phyloP scores from a whole-genome alignment of 768 basidiomycete species.

The Psilocybe cubensis region DNA sequence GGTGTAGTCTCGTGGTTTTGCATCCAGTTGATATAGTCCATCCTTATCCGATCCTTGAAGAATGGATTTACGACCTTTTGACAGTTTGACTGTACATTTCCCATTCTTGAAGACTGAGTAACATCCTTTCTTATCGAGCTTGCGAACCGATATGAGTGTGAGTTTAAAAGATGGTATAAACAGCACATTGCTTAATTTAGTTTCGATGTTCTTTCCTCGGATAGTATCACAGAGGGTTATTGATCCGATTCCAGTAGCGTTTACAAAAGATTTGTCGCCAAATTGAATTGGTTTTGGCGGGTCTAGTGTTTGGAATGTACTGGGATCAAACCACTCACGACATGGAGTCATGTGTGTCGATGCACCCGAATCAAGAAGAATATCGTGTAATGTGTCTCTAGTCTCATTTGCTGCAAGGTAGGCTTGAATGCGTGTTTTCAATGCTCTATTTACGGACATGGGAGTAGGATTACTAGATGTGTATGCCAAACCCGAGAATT shows the following conservation, averaged over 20 bases:
- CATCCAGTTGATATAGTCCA: slow-evolving; percentile 3
- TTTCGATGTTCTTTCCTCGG: background rate
- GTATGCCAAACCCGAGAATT: background rate
- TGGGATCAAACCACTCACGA: slow-evolving; percentile 7
- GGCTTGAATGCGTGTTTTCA: background rate
- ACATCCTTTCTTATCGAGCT: slow-evolving; percentile 3
- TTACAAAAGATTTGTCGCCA: slow-evolving; percentile 8
- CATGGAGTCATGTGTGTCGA: slow-evolving; percentile 11
- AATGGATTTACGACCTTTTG: background rate
- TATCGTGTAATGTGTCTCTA: background rate
- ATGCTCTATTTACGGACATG: background rate
- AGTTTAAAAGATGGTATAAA: slow-evolving; percentile 10
- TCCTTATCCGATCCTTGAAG: background rate
- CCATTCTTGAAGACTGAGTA: slow-evolving; percentile 5
- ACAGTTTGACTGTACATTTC: slow-evolving; percentile 4
- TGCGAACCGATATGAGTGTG: slow-evolving; percentile 1
- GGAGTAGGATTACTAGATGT: background rate
- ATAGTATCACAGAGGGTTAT: background rate
- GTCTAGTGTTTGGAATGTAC: slow-evolving; percentile 3
- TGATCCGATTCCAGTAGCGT: slow-evolving; percentile 12
- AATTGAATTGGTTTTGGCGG: slow-evolving; percentile 7
- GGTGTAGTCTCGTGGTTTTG: background rate
- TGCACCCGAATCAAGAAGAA: slow-evolving; percentile 14
- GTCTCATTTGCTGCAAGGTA: background rate
- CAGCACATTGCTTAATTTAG: background rate